Evolutionary conservation across 495 filamentous ascomycete species (phyloP), one percentile per base, ranked within the genome.

Genomic region (Astrocystis sublimbata): DNA sequence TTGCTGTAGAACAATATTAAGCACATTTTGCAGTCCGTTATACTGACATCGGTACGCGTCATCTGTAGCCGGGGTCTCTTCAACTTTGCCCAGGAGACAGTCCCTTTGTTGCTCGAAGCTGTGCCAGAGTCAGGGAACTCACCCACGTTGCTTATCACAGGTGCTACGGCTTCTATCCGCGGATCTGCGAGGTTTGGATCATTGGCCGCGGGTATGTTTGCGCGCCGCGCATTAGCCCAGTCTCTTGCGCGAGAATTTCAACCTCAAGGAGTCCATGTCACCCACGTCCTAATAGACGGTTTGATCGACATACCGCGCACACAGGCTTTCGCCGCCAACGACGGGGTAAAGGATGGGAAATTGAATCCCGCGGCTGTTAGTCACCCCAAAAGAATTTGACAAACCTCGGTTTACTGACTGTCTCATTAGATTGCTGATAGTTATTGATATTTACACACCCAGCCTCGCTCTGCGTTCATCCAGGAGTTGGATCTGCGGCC

Each of bases 371-470:
- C 91, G 67, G 90, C 89, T 67, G 91, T 94, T 73, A 83, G 90
- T 86, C 49, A 49, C 26, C 41, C 3, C 24, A 52, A 26, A 13
- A 5, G 31, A 19, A 10, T 40, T 38, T 19, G 45, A 28, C 6
- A 38, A 33, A 42, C 12, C 33, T 13, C 21, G 26, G 21, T 53
- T 1, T 54, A 53, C 40, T 45, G 42, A 46, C 47, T 26, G 59
- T 71, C 33, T 61, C 49, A 15, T 49, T 58, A 94, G 89, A 97
- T 97, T 80, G 92, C 93, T 58, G 92, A 96, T 40, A 79, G 68
- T 47, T 96, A 97, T 70, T 96, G 92, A 92, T 77, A 89, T 75
- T 70, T 97, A 62, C 93, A 97, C 73, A 90, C 88, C 3, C 93
- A 97, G 76, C 90, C 89, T 19, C 81, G 85, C 58, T 89, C 88